Evolutionary conservation across 257 asterid species (phyloP).

Genomic region (Linaria vulgaris): DNA sequence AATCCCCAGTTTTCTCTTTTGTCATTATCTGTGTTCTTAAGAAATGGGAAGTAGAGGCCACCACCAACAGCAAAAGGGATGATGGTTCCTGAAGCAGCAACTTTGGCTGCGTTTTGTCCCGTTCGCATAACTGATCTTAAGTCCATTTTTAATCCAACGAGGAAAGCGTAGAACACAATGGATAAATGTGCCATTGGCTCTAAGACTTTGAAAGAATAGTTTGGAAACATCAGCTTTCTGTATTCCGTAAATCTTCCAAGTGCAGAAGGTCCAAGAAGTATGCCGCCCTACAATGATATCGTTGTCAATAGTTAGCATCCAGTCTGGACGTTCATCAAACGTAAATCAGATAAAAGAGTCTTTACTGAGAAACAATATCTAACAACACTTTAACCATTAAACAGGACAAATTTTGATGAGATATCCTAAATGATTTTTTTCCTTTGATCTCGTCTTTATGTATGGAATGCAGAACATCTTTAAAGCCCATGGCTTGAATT

Average conservation of each 20-base stretch:
- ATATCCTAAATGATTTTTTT: too few species aligned
- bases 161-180: conserved; percentile 65
- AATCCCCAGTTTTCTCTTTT: conserved; percentile 31
- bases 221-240: conserved; percentile 54
- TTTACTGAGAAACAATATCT: too few species aligned
- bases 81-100: conserved; percentile 56
- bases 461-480: too few species aligned
- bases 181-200: conserved; percentile 92
- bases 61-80: conserved; percentile 59
- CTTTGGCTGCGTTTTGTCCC: conserved; percentile 51
- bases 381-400: too few species aligned
- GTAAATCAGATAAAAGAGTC: too few species aligned
- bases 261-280: conserved; percentile 72
- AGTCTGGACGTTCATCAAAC: neutral
- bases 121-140: conserved; percentile 44
- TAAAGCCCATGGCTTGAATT: too few species aligned
- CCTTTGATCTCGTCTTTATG: too few species aligned
- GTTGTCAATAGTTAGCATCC: conserved; percentile 4
- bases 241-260: conserved; percentile 46
- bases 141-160: conserved; percentile 75
- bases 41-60: conserved; percentile 40
- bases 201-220: conserved; percentile 49
- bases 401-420: too few species aligned
- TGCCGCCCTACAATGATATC: conserved; percentile 57
- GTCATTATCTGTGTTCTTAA: neutral